Percentiles rank a stretch among this genome's conserved stretches.
Evolutionary conservation across 768 basidiomycete species (phyloP).

Genomic region (Macrolepiota albuminosa): DNA sequence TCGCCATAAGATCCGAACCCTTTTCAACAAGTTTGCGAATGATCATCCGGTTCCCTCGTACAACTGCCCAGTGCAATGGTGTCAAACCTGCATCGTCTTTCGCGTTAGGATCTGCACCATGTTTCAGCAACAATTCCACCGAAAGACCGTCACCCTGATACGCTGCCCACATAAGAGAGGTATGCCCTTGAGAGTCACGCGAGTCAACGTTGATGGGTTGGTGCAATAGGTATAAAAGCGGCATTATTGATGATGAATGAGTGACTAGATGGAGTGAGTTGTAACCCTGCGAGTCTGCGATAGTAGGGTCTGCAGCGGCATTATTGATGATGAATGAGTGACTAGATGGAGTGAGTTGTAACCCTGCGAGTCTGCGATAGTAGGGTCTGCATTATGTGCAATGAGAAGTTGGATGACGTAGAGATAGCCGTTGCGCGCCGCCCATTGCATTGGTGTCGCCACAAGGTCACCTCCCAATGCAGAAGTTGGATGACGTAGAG

Average conservation of each 20-base stretch:
- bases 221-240: constrained; percentile 84
- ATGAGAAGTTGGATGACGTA: constrained; percentile 93
- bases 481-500: constrained; percentile 92
- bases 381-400: constrained; percentile 87
- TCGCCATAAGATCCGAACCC: constrained; percentile 76
- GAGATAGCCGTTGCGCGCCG: constrained; percentile 93
- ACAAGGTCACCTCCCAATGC: constrained; percentile 90
- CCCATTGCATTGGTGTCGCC: constrained; percentile 98
- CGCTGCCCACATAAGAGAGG: constrained; percentile 96
- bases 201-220: constrained; percentile 93
- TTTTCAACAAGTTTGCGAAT: constrained; percentile 83
- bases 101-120: constrained; percentile 75
- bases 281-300: constrained; percentile 92
- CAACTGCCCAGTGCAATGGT: constrained; percentile 96
- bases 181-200: constrained; percentile 88
- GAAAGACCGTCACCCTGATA: constrained; percentile 98
- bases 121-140: constrained; percentile 83
- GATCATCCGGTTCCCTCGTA: constrained; percentile 85
- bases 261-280: constrained; percentile 94
- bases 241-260: constrained; percentile 93
- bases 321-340: constrained; percentile 90
- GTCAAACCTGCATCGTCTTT: constrained; percentile 81
- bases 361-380: constrained; percentile 86
- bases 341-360: constrained; percentile 96
- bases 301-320: constrained; percentile 72